These are phyloP conservation scores for Gloeopeniophorella convolvens DNA, from an alignment of 768 basidiomycete species.

Conservation along the genomic window DNA sequence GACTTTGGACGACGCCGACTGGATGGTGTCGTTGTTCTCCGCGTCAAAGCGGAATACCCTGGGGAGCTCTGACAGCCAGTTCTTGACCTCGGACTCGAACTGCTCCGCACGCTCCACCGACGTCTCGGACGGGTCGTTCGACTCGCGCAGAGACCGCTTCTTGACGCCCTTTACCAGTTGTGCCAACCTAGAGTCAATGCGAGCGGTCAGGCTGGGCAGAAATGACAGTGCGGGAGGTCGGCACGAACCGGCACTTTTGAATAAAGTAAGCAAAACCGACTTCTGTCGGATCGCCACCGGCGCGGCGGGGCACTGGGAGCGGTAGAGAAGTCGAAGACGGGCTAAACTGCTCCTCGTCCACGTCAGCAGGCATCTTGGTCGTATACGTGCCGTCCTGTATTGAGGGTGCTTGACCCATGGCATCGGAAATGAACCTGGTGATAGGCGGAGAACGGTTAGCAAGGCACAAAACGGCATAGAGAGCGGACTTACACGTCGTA, in stretches of 20 bases:
- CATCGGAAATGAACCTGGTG: constrained; percentile 62
- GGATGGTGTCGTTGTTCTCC: constrained; percentile 27
- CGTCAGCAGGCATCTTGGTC: constrained; percentile 49
- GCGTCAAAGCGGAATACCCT: constrained; percentile 39
- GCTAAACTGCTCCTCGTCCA: constrained; percentile 48
- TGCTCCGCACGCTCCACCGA: constrained; percentile 57
- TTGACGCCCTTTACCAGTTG: constrained; percentile 58
- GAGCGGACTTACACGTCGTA: constrained; percentile 64
- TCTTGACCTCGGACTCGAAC: constrained; percentile 50
- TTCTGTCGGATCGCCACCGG: constrained; percentile 24
- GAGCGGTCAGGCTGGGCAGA: too few relatives aligned
- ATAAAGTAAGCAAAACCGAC: constrained; percentile 43
- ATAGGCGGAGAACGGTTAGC: background rate
- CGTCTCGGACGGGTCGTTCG: constrained; percentile 29
- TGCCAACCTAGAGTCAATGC: constrained; percentile 40
- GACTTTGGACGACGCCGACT: constrained; percentile 16
- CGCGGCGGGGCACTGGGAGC: constrained; percentile 26
- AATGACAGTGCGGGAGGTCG: background rate
- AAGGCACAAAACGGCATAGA: background rate
- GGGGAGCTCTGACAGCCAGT: constrained; percentile 50
- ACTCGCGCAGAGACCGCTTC: constrained; percentile 40
- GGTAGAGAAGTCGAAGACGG: constrained; percentile 42
- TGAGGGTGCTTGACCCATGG: constrained; percentile 54
- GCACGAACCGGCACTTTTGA: constrained; percentile 53
- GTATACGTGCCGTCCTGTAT: constrained; percentile 50